Evolutionary conservation across 805 yeast species (phyloP), one percentile per base, ranked within the genome.

Genomic region (Kuraishia floccosa): DNA sequence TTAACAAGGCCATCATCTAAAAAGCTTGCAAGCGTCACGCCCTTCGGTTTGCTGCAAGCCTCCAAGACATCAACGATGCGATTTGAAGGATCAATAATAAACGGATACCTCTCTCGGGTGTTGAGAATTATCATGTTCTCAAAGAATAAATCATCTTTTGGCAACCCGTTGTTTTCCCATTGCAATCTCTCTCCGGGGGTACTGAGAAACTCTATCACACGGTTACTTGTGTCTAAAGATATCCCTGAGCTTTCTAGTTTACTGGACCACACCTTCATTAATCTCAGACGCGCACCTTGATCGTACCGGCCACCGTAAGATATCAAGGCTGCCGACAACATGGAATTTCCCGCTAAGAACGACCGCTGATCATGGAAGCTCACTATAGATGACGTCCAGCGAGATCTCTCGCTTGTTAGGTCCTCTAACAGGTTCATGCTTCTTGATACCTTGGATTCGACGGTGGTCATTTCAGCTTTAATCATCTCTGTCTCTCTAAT

Each of bases 401-500:
- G 64, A 4, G 58, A 50, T 39, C 80, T 67, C 48, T 87, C 97
- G 1, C 52, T 50, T 0, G 77, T 65, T 37, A 87, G 59, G 39
- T 72, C 74, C 4, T 71, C 76, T 19, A 87, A 55, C 25, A 89
- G 58, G 9, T 58, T 47, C 35, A 68, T 52, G 35, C 95, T 79
- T 25, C 94, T 60, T 1, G 47, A 52, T 2, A 84, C 79, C 36
- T 73, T 81, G 2, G 30, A 32, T 35, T 73, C 72, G 6, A 85
- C 89, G 2, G 45, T 41, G 3, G 49, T 49, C 78, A 87, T 79
- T 44, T 84, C 89, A 1, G 58, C 42, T 48, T 82, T 87, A 26
- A 86, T 73, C 20, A 60, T 55, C 47, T 89, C 96, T 1, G 83
- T 66, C 23, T 83, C 87, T 36, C 94, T 60, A 20, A 89, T 84